Conservation (phyloP, 2,329 filamentous ascomycete species). For the Neonectria magnoliae region DNA sequence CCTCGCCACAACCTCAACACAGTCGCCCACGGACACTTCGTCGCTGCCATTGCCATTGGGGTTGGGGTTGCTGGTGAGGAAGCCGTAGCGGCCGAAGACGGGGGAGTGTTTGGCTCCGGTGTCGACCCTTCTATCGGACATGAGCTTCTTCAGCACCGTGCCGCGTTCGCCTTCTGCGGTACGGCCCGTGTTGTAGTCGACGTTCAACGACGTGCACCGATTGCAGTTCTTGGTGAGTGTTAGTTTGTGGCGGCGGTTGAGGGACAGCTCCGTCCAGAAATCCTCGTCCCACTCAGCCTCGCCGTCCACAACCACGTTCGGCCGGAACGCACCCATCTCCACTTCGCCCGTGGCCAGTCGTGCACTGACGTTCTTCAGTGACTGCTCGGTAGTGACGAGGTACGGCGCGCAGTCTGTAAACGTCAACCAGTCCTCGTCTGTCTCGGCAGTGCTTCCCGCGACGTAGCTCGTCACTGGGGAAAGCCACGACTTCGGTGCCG, state of each 20-base stretch:
- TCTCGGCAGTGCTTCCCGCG: constrained; percentile 21
- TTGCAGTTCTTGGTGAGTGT: constrained; percentile 75
- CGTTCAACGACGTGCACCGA: constrained; percentile 75
- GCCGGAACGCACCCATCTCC: constrained; percentile 76
- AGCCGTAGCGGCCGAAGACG: constrained; percentile 79
- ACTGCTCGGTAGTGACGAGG: constrained; percentile 76
- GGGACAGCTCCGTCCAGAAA: constrained; percentile 72
- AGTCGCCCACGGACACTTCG: constrained; percentile 53
- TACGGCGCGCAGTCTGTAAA: constrained; percentile 82
- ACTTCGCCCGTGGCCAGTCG: constrained; percentile 63
- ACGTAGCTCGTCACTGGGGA: constrained; percentile 49
- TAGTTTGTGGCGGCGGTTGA: constrained; percentile 55
- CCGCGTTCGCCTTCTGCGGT: constrained; percentile 65
- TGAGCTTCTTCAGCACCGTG: constrained; percentile 74
- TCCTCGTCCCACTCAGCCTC: constrained; percentile 74
- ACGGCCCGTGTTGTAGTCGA: constrained; percentile 74
- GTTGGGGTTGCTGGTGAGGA: constrained; percentile 52
- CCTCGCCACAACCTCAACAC: constrained; percentile 61
- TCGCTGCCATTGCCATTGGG: constrained; percentile 32
- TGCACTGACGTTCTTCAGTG: constrained; percentile 71
- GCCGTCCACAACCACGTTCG: constrained; percentile 76
- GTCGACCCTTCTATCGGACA: constrained; percentile 77
- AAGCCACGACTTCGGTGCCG: constrained; percentile 46
- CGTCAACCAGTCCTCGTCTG: constrained; percentile 62
- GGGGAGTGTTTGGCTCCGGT: constrained; percentile 73